Evolutionary conservation across 108 stramenopile genomes (phyloP).

Genomic region (Skeletonema marinoi): DNA sequence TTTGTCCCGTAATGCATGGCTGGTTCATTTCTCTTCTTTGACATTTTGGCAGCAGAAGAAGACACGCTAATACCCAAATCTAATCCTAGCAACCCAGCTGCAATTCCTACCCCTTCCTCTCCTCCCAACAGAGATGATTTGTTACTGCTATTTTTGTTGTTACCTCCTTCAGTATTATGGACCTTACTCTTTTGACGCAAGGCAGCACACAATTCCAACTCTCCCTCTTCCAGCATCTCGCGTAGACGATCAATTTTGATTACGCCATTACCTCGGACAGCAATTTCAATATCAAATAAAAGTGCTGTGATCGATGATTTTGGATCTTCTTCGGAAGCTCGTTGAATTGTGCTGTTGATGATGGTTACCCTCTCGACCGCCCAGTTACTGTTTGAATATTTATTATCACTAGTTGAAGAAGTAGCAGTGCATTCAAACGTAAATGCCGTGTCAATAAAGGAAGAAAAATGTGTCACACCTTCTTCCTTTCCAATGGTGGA

Average conservation of each 20-base stretch:
- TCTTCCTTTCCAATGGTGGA: slow-evolving; percentile 21
- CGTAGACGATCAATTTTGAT: background rate
- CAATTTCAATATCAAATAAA: slow-evolving; percentile 41
- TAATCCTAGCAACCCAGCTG: slow-evolving; percentile 27
- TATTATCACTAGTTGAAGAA: background rate
- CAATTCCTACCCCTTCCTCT: slow-evolving; percentile 2
- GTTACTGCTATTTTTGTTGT: background rate
- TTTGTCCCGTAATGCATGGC: slow-evolving; percentile 34
- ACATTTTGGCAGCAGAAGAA: background rate
- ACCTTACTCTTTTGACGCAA: slow-evolving; percentile 22
- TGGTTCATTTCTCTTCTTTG: slow-evolving; percentile 9
- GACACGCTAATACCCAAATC: slow-evolving; percentile 23
- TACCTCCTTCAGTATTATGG: background rate
- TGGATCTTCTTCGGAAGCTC: slow-evolving; percentile 4
- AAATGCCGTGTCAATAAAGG: slow-evolving; percentile 5
- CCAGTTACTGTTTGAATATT: slow-evolving; percentile 3
- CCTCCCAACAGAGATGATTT: slow-evolving; percentile 3
- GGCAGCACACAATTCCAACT: slow-evolving; percentile 23
- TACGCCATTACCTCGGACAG: slow-evolving; percentile 38
- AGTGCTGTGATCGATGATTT: slow-evolving; percentile 14
- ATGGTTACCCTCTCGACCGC: slow-evolving; percentile 39
- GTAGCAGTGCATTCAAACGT: slow-evolving; percentile 31
- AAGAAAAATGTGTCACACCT: background rate
- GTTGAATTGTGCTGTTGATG: slow-evolving; percentile 24
- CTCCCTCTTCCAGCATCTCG: slow-evolving; percentile 27